phyloP scores from a whole-genome alignment of 768 basidiomycete species.

The Rhodocollybia butyracea region DNA sequence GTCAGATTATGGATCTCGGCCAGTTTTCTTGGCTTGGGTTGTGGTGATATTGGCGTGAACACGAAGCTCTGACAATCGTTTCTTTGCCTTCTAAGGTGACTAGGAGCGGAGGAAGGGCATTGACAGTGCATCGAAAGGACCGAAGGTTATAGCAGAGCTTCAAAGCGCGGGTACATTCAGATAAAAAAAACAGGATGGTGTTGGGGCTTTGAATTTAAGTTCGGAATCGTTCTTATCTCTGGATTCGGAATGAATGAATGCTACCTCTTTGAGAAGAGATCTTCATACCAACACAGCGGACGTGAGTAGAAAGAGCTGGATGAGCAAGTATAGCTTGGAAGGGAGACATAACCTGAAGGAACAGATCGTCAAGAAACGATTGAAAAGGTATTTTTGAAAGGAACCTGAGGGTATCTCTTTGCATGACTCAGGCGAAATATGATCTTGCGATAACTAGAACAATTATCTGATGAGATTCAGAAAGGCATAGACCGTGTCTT shows the following conservation, averaged over 20 bases:
- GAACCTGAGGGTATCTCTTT: conserved; percentile 53
- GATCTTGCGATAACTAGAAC: conserved; percentile 53
- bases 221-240: conserved; percentile 55
- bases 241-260: not conserved
- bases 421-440: conserved; percentile 53
- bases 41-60: conserved; percentile 51
- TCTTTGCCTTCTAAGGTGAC: conserved; percentile 40
- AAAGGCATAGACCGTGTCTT: no score
- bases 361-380: not conserved
- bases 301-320: conserved; percentile 52
- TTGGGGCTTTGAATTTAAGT: conserved; percentile 12
- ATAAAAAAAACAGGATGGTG: conserved; percentile 47
- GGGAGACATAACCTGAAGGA: conserved; percentile 51
- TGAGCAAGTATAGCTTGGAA: conserved; percentile 57
- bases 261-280: not conserved
- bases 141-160: conserved; percentile 47
- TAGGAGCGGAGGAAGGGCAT: conserved; percentile 49
- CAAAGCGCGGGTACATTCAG: conserved; percentile 49
- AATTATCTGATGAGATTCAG: no score
- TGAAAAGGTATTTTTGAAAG: not conserved
- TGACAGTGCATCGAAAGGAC: conserved; percentile 52
- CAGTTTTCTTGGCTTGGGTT: conserved; percentile 45
- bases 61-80: conserved; percentile 43
- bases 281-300: conserved; percentile 53
- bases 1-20: conserved; percentile 35